A percentile compares a stretch with the other conserved stretches of the same genome.
These are phyloP conservation scores for Globisporangium solare DNA, from an alignment of 352 stramenopile species.

Conservation along the genomic window DNA sequence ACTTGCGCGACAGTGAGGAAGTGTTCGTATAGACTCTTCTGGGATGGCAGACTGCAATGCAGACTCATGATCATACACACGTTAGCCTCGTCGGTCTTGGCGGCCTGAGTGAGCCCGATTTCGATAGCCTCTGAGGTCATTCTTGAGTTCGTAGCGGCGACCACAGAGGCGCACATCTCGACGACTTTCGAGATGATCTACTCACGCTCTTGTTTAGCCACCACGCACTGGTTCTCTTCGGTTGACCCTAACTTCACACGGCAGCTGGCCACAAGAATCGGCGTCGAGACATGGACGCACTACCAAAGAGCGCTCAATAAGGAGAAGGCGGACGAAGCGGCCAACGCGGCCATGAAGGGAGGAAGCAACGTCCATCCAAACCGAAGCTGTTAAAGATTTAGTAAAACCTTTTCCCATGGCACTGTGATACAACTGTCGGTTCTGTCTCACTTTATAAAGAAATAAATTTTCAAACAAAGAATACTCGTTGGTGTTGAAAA, in stretches of 20 bases:
- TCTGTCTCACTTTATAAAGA: no score
- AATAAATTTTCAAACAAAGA: no score
- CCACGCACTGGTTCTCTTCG: constrained; percentile 93
- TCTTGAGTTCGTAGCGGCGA: constrained; percentile 95
- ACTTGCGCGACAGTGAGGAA: constrained; percentile 89
- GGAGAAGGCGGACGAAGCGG: no score
- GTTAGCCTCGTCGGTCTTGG: constrained; percentile 92
- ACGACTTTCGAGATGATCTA: constrained; percentile 91
- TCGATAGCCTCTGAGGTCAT: constrained; percentile 81
- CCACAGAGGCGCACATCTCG: constrained; percentile 90
- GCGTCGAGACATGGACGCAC: no score
- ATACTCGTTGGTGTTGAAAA: no score
- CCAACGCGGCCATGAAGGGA: no score
- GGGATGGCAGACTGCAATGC: constrained; percentile 99
- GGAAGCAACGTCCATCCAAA: no score
- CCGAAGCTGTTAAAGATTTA: no score
- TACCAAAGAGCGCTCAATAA: no score
- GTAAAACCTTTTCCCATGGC: no score
- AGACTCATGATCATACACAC: constrained; percentile 95
- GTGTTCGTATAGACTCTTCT: constrained; percentile 93
- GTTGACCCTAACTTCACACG: constrained; percentile 90
- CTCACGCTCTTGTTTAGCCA: constrained; percentile 94
- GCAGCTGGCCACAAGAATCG: no score
- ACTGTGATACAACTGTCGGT: no score
- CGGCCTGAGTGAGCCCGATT: constrained; percentile 80